Conservation (phyloP, 1,139 yeast genomes). For the Protomyces pachydermus region DNA sequence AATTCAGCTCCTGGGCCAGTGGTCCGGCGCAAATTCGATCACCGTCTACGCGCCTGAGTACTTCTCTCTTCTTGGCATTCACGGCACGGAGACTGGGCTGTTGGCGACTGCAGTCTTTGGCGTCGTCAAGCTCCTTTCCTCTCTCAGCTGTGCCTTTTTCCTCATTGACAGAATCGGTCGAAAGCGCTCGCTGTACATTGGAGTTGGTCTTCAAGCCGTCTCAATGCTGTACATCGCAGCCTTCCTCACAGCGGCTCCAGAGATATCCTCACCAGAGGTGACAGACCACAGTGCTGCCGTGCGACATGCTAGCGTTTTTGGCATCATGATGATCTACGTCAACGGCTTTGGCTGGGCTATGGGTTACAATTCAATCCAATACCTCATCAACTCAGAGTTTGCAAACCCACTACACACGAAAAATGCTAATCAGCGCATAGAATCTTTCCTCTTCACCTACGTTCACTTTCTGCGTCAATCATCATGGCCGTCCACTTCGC, state of each 20-base stretch:
- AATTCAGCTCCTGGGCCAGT: conserved; percentile 54
- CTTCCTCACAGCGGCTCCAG: conserved; percentile 47
- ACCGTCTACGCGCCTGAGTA: conserved; percentile 47
- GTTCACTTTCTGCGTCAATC: conserved; percentile 52
- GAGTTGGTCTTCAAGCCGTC: conserved; percentile 43
- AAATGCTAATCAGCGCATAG: conserved; percentile 33
- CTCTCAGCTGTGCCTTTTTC: conserved; percentile 46
- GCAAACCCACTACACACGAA: not conserved
- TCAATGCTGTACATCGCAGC: conserved; percentile 44
- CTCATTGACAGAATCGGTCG: conserved; percentile 50
- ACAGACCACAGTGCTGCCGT: conserved; percentile 6
- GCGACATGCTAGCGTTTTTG: conserved; percentile 7
- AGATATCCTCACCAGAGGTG: conserved; percentile 1
- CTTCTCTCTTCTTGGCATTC: conserved; percentile 50
- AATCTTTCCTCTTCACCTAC: conserved; percentile 52
- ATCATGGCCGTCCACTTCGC: conserved; percentile 58
- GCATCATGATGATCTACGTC: conserved; percentile 41
- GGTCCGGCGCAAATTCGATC: conserved; percentile 60
- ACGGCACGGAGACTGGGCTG: conserved; percentile 43
- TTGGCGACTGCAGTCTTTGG: conserved; percentile 54
- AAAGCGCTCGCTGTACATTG: conserved; percentile 45
- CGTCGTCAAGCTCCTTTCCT: conserved; percentile 46
- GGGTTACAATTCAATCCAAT: conserved; percentile 46
- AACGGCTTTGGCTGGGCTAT: conserved; percentile 59
- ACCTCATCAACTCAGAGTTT: not conserved